Conservation (phyloP, 2,329 filamentous ascomycete species). For the Paecilomyces fulvus region DNA sequence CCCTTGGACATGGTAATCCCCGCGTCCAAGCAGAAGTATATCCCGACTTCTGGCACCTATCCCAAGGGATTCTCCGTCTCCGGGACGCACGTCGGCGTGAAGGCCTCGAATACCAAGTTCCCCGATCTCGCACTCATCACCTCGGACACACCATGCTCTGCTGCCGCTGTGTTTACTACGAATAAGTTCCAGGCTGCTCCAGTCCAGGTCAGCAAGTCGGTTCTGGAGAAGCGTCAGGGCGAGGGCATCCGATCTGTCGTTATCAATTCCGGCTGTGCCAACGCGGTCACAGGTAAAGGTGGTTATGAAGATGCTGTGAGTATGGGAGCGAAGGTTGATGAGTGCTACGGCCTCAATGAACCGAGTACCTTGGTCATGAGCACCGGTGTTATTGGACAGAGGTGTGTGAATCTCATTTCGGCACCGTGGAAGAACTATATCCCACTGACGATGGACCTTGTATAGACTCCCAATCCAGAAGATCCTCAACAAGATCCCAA, state of each 20-base stretch:
- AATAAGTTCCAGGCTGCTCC: slow-evolving; percentile 98
- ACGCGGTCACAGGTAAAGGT: slow-evolving; percentile 87
- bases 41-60: slow-evolving; percentile 76
- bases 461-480: slow-evolving; percentile 76
- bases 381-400: slow-evolving; percentile 93
- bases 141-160: slow-evolving; percentile 77
- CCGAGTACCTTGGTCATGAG: slow-evolving; percentile 88
- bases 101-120: slow-evolving; percentile 82
- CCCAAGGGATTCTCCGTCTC: slow-evolving; percentile 83
- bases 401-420: slow-evolving; percentile 39
- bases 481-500: slow-evolving; percentile 74
- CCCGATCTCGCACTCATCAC: slow-evolving; percentile 84
- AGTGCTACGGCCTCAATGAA: slow-evolving; percentile 46
- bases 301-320: slow-evolving; percentile 78
- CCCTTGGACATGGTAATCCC: slow-evolving; percentile 51
- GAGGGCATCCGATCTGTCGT: slow-evolving; percentile 70
- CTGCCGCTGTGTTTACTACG: slow-evolving; percentile 90
- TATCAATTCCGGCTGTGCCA: slow-evolving; percentile 93
- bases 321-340: slow-evolving; percentile 75
- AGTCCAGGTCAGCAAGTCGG: slow-evolving; percentile 71
- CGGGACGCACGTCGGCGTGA: slow-evolving; percentile 85
- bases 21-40: slow-evolving; percentile 77
- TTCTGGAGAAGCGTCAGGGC: slow-evolving; percentile 59
- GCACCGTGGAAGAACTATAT: neutral
- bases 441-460: slow-evolving; percentile 2